Evolutionary conservation across 192 early-diverging fungal genomes (phyloP).

Genomic region (Thamnidium elegans): DNA sequence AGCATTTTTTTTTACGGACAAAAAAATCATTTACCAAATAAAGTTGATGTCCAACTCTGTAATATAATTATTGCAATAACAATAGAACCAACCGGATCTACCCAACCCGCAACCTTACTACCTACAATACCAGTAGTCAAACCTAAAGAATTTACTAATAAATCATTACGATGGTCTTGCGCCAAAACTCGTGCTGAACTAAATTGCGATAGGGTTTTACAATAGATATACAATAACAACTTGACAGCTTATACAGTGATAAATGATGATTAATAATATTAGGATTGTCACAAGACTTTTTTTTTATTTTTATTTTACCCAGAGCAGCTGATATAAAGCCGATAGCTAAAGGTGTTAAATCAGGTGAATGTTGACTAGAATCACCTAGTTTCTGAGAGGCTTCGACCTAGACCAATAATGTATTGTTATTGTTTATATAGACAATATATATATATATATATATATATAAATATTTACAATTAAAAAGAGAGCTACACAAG

Average conservation of each 20-base stretch:
- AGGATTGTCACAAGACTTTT: no score
- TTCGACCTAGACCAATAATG: conserved; percentile 46
- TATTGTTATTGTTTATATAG: no score
- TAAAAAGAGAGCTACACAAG: conserved; percentile 65
- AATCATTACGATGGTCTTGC: conserved; percentile 74
- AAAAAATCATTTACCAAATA: conserved; percentile 40
- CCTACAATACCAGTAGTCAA: conserved; percentile 63
- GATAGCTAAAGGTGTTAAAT: conserved; percentile 48
- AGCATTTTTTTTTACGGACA: background rate
- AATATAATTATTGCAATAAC: conserved; percentile 67
- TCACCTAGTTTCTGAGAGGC: conserved; percentile 55
- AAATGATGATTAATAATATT: background rate
- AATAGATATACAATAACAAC: conserved; percentile 64
- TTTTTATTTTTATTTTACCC: conserved; percentile 29
- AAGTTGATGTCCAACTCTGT: conserved; percentile 62
- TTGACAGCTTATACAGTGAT: conserved; percentile 46
- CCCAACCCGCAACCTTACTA: conserved; percentile 57
- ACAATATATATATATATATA: no score
- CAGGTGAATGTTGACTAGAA: conserved; percentile 37
- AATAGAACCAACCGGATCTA: conserved; percentile 72
- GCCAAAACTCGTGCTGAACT: conserved; percentile 63
- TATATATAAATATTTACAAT: conserved; percentile 39
- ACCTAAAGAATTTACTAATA: conserved; percentile 70
- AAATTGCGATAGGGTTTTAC: conserved; percentile 55
- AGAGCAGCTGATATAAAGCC: conserved; percentile 54